Base-by-base conservation (phyloP, 1,284 basidiomycete genomes). In the Fomes fomentarius region DNA sequence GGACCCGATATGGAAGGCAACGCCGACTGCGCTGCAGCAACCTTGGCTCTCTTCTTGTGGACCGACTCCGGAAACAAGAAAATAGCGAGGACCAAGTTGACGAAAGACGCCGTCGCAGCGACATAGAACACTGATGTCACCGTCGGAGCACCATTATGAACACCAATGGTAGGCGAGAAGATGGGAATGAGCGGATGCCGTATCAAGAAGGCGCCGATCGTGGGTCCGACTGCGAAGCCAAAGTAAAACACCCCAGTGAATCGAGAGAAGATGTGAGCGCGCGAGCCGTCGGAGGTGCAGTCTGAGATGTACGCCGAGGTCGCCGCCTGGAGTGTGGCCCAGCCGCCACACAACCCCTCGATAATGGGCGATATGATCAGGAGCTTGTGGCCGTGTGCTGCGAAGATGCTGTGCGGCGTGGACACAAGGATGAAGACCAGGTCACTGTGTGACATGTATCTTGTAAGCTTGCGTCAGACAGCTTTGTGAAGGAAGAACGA, bases 291-390 rank as follows among this genome's bases (percentile, higher is more conserved):
- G 3, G 91, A 90, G 1, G 93, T 94, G 66, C 90, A 91, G 66
- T 96, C 93, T 14, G 88, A 89, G 43, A 93, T 77, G 68, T 95
- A 98, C 1, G 94, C 92, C 28, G 91, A 86, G 37, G 86, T 85
- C 0, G 90, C 86, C 2, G 89, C 86, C 56, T 87, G 83, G 10
- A 94, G 74, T 0, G 92, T 89, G 5, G 89, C 83, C 80, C 89
- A 90, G n/a, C 95, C 93, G 21, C 95, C 95, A 4, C 95, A 77
- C 2, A 88, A 68, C 14, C 95, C 95, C 65, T 97, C 94, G 25
- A 94, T 73, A 26, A 87, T 71, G 0, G 94, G 91, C 2, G 93
- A 89, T 42, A 96, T 61, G 19, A 96, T 74, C n/a, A 98, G 79
- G 38, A 96, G 76, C 50, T 80, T 83, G 65, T 90, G 84, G 0